Base-by-base conservation (phyloP, 176 grass and related monocot species). In the Thinopyrum elongatum region DNA sequence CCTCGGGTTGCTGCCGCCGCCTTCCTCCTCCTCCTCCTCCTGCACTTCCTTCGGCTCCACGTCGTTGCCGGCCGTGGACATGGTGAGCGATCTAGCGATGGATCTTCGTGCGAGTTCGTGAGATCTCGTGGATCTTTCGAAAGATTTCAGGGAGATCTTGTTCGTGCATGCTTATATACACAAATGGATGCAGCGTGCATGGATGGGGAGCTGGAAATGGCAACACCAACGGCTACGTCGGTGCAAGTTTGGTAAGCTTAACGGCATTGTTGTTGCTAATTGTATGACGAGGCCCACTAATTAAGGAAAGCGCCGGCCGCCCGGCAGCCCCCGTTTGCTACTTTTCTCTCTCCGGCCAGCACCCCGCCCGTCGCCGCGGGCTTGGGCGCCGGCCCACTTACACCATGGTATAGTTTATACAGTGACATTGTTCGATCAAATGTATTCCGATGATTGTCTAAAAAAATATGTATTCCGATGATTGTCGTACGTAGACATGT, bases 241-340 rank as follows among this genome's bases (percentile, higher is more conserved):
- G 7, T 13, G 77, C 26, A 11, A 79, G 4, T 1, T 15, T 30
- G 78, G 78, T 1, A 80, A 66, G 8, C 4, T 13, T 66, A 80
- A 80, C 78, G 78, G 61, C 49, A 59, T 77, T 76, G 73, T 76
- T 75, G 15, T 42, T 75, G 15, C 72, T 75, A 51, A 58, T 58
- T 58, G 53, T 21, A 22, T 8, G 19, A 58, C 2, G 53, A 58
- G 53, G 19, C 53, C 53, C 53, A 8, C 17, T 21, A 58, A 58
- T 58, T 58, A 58, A 58, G 53, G 53, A 58, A 3, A 7, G 53
- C 53, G 7, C 51, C 51, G 51, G 14, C 46, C 46, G 14, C 46
- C 46, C 16, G 16, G 49, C 49, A 19, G 49, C 13, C 12, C 0
- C 44, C 12, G 44, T 15, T 47, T 14, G 4, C 12, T 19, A 19